Evolutionary conservation across 306 rosid genomes (phyloP), one percentile per base, ranked within the genome.

Genomic region (Lotus japonicus): DNA sequence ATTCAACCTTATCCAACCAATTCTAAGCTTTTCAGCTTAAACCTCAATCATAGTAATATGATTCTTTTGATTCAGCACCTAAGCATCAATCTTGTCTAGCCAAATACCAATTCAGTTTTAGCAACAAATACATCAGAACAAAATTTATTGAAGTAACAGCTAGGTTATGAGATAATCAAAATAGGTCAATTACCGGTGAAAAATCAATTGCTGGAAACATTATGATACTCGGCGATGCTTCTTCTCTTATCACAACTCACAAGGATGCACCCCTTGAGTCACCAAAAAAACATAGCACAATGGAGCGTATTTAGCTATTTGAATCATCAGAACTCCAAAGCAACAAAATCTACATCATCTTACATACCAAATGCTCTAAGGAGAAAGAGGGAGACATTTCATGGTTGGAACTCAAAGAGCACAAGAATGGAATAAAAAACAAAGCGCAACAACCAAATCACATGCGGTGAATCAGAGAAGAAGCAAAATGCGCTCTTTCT

Each of bases 201-300:
- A 94, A 94, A 83, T 90, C 92, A 80, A 94, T 61, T 14, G 92
- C 99, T 9, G 99, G 99, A 77, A 94, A 94, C 74, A 66, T 80
- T 45, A 52, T 14, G 79, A 68, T 94, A 94, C 74, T 94, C 92
- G 11, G 62, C 76, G 64, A 88, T 81, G 80, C 76, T 87, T 78
- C 95, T 82, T 82, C 99, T 88, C 86, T 94, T 90, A 76, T 90
- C 95, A 70, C n/a, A n/a, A n/a, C n/a, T n/a, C n/a, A n/a, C 99
- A 94, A 52, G 97, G 96, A 81, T 85, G 90, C 66, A 90, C 83
- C 42, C 97, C 99, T 97, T 94, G 78, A 73, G 75, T 26, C 4
- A 26, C n/a, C 31, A 26, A 26, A 26, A 26, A 26, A 26, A 3
- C 2, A 26, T n/a, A n/a, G n/a, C n/a, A n/a, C 50, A 41, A 41